These are phyloP conservation scores for Linnemannia hyalina DNA, from an alignment of 192 early-diverging fungal species.

Conservation along the genomic window DNA sequence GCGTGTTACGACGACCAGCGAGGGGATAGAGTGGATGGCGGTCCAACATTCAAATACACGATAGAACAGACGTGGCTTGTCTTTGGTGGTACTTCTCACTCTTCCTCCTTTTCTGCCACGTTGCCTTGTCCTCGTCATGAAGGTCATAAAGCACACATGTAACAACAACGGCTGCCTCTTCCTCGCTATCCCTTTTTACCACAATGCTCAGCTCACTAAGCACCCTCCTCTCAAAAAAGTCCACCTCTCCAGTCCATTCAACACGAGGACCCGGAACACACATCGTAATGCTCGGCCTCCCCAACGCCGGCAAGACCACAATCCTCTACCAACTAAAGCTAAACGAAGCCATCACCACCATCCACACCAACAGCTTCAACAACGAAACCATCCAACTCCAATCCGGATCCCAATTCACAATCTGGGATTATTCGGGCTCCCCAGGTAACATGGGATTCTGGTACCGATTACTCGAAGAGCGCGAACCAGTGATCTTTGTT, in stretches of 20 bases:
- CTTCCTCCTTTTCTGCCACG: not conserved
- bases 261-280: not conserved
- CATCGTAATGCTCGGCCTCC: not conserved
- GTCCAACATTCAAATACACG: too few relatives aligned
- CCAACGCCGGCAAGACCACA: not conserved
- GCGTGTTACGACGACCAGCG: too few relatives aligned
- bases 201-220: not conserved
- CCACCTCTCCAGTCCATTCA: not conserved
- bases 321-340: not conserved
- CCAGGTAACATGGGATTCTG: not conserved
- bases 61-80: too few relatives aligned
- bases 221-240: not conserved
- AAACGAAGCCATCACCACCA: not conserved
- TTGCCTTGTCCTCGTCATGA: too few relatives aligned
- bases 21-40: too few relatives aligned
- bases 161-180: too few relatives aligned
- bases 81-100: too few relatives aligned
- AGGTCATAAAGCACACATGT: too few relatives aligned
- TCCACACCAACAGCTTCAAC: not conserved
- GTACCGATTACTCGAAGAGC: not conserved
- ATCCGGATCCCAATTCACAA: not conserved
- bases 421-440: not conserved
- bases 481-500: not conserved
- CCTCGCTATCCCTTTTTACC: too few relatives aligned
- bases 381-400: not conserved